Evolutionary conservation across 805 yeast genomes (phyloP), one percentile per base, ranked within the genome.

Genomic region (Candida caryicola): DNA sequence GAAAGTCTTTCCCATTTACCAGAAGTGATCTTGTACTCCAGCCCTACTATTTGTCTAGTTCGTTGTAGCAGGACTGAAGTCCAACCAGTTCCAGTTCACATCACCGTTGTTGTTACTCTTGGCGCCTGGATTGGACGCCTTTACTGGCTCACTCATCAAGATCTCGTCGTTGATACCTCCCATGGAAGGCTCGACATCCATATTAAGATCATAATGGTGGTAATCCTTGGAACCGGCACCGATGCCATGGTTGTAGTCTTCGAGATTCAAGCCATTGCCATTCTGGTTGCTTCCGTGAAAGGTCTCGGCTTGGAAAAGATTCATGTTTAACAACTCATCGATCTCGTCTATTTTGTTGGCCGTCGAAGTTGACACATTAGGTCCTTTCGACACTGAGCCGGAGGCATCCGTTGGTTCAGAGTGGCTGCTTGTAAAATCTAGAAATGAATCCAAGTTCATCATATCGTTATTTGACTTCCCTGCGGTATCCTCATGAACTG

Each of bases 81-180:
- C 72, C 17, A 66, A 46, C 72, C 72, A 66, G 47, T 62, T 66
- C 69, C 69, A 66, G 40, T 51, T 56, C 37, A 46, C 48, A 14
- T 46, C 40, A 25, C 33, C 19, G 13, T 36, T 34, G n/a, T 30
- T 25, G 17, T 15, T 26, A n/a, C 29, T 23, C 15, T 16, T 10
- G 5, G 12, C 15, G n/a, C 23, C 15, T 12, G 28, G 6, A 23
- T 10, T 16, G 18, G 34, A 6, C 12, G 12, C 31, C 5, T 34
- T 29, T 2, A 13, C 30, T 3, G 49, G 50, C 27, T 57, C 58
- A 37, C 50, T 55, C 19, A 54, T 39, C 38, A 64, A 49, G 2
- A 66, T 50, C 44, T 66, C 70, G 41, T 66, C 70, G 13, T 55
- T 52, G 14, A 62, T 49, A 18, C 67, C 63, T 25, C 45, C 40